phyloP scores from a whole-genome alignment of 768 basidiomycete species.

The Podaxis pistillaris region DNA sequence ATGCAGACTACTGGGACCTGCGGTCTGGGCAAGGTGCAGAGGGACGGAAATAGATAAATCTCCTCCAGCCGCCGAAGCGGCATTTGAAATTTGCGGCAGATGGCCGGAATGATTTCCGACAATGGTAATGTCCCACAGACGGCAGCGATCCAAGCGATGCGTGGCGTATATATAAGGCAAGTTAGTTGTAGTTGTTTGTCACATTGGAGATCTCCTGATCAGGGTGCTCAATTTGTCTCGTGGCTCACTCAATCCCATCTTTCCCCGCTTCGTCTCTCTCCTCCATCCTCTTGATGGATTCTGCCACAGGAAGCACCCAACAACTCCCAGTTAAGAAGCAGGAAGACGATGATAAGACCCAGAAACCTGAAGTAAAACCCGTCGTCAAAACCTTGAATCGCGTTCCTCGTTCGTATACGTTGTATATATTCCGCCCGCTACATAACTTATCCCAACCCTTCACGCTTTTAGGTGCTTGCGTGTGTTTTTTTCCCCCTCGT shows the following conservation, averaged over 20 bases:
- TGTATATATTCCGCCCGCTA: slow-evolving; percentile 17
- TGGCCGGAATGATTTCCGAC: not conserved
- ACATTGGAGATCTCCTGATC: slow-evolving; percentile 18
- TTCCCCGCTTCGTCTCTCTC: slow-evolving; percentile 16
- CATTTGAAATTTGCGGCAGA: not conserved
- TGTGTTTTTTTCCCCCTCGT: slow-evolving; percentile 34
- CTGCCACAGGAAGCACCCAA: slow-evolving; percentile 35
- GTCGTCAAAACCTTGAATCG: slow-evolving; percentile 76
- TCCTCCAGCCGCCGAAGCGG: slow-evolving; percentile 2
- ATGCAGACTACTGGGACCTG: no score
- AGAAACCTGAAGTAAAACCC: slow-evolving; percentile 73
- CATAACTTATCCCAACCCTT: slow-evolving; percentile 17
- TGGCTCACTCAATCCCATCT: slow-evolving; percentile 15
- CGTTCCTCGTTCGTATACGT: slow-evolving; percentile 70
- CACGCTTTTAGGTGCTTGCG: slow-evolving; percentile 67
- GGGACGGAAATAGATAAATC: slow-evolving; percentile 7
- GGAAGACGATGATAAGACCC: slow-evolving; percentile 54
- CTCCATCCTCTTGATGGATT: slow-evolving; percentile 20
- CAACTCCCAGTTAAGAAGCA: slow-evolving; percentile 53
- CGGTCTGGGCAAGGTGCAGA: not conserved
- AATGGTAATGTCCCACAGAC: slow-evolving; percentile 12
- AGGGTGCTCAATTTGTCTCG: slow-evolving; percentile 21
- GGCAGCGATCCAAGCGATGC: slow-evolving; percentile 4
- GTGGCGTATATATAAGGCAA: not conserved
- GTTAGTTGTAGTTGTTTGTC: slow-evolving; percentile 17